These are phyloP conservation scores for Elsinoe necatrix DNA, from an alignment of 2,329 filamentous ascomycete species.

Conservation along the genomic window DNA sequence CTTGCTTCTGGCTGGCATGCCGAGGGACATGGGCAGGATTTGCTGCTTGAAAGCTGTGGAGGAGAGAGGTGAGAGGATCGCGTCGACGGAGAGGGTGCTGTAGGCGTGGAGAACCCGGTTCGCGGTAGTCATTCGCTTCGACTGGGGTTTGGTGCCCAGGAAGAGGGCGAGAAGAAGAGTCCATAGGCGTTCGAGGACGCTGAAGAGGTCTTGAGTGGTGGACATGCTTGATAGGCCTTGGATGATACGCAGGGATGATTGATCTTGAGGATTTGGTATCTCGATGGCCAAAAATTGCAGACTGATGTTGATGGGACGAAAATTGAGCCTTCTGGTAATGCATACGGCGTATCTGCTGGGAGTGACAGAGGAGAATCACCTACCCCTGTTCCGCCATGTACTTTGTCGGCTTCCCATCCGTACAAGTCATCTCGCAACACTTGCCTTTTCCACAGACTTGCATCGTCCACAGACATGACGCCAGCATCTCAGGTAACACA, in stretches of 20 bases:
- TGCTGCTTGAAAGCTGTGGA: slow-evolving; percentile 32
- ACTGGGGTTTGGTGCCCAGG: not conserved
- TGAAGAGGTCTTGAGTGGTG: not conserved
- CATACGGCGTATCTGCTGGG: not conserved
- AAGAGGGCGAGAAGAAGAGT: not conserved
- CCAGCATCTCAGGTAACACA: not conserved
- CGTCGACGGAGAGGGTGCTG: slow-evolving; percentile 32
- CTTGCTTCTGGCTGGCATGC: slow-evolving; percentile 31
- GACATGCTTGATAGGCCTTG: not conserved
- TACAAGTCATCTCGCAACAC: not conserved
- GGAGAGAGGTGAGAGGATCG: slow-evolving; percentile 32
- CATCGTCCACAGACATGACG: not conserved
- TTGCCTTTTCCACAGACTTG: not conserved
- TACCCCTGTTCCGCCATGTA: not conserved
- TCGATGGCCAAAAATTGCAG: too few relatives aligned
- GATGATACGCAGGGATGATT: too few relatives aligned
- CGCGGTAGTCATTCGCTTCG: slow-evolving; percentile 25
- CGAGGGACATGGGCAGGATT: slow-evolving; percentile 35
- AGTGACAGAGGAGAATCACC: not conserved
- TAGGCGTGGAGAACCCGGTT: slow-evolving; percentile 34
- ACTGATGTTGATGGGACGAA: too few relatives aligned
- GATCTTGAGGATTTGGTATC: too few relatives aligned
- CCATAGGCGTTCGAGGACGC: slow-evolving; percentile 1
- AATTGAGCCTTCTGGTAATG: not conserved
- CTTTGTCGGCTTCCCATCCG: not conserved